phyloP scores from a whole-genome alignment of 2,329 filamentous ascomycete species.

The Zasmidium angulare region DNA sequence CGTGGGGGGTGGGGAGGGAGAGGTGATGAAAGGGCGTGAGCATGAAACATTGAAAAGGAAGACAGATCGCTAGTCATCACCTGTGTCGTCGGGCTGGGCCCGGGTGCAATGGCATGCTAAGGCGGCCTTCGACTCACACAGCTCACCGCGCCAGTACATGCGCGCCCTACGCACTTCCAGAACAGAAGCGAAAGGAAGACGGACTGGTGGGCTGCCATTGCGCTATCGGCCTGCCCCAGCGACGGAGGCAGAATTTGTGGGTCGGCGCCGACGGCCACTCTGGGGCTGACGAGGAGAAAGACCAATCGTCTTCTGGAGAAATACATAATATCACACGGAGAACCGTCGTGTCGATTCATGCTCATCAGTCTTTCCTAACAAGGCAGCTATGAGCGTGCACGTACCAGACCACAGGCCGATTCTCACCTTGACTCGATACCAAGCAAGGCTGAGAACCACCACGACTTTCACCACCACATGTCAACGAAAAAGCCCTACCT shows the following conservation, averaged over 20 bases:
- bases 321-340: not conserved
- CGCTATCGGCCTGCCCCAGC: not conserved
- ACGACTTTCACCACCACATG: not conserved
- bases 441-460: not conserved
- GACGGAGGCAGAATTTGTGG: not conserved
- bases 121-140: not conserved
- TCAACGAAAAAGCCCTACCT: too few relatives aligned
- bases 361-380: not conserved
- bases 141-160: conserved; percentile 4
- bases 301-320: not conserved
- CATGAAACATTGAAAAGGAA: conserved; percentile 5
- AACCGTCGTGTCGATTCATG: not conserved
- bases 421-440: not conserved
- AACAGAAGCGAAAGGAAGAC: not conserved
- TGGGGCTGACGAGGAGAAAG: not conserved
- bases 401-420: not conserved
- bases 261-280: not conserved
- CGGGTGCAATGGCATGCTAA: too few relatives aligned
- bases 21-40: conserved; percentile 11
- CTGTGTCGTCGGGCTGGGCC: too few relatives aligned
- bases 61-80: too few relatives aligned
- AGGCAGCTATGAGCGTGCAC: not conserved
- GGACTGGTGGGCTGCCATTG: not conserved
- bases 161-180: conserved; percentile 4
- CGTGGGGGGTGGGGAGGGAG: not conserved